Conservation (phyloP, 225 moss, liverwort and hornwort species). For the Lunularia cruciata region DNA sequence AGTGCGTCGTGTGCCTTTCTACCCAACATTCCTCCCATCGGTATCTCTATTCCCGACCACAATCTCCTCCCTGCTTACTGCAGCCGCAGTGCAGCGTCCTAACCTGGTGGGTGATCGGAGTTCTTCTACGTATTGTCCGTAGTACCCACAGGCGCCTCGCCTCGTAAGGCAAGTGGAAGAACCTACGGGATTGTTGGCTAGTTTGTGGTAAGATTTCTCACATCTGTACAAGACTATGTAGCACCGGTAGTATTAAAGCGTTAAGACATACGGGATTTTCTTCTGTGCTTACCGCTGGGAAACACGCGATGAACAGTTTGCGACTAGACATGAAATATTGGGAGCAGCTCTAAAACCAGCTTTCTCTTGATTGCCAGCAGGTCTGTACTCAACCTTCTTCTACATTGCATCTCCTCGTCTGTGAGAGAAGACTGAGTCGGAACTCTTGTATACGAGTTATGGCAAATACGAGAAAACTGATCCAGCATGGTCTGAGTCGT, state of each 20-base stretch:
- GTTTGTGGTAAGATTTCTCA: not conserved
- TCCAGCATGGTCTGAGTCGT: too few relatives aligned
- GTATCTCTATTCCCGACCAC: slow-evolving; percentile 16
- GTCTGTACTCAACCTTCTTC: not conserved
- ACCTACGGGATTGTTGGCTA: not conserved
- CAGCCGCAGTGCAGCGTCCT: slow-evolving; percentile 17
- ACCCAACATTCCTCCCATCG: slow-evolving; percentile 20
- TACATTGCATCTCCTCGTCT: too few relatives aligned
- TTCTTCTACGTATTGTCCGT: not conserved
- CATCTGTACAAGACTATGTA: not conserved
- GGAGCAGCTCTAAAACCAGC: not conserved
- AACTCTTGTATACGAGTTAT: too few relatives aligned
- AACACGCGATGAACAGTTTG: not conserved
- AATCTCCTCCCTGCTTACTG: slow-evolving; percentile 7
- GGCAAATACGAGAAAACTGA: too few relatives aligned
- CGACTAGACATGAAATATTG: not conserved
- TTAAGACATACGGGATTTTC: slow-evolving; percentile 1
- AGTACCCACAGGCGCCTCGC: not conserved
- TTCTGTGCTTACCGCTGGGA: not conserved
- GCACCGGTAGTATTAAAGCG: not conserved
- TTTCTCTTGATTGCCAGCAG: not conserved
- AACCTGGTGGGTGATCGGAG: not conserved
- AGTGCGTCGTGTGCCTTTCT: slow-evolving; percentile 17
- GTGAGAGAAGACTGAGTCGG: too few relatives aligned
- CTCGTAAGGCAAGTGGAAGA: not conserved